Evolutionary conservation across 495 filamentous ascomycete species (phyloP).

Genomic region (Hyphodiscus hymeniophilus): DNA sequence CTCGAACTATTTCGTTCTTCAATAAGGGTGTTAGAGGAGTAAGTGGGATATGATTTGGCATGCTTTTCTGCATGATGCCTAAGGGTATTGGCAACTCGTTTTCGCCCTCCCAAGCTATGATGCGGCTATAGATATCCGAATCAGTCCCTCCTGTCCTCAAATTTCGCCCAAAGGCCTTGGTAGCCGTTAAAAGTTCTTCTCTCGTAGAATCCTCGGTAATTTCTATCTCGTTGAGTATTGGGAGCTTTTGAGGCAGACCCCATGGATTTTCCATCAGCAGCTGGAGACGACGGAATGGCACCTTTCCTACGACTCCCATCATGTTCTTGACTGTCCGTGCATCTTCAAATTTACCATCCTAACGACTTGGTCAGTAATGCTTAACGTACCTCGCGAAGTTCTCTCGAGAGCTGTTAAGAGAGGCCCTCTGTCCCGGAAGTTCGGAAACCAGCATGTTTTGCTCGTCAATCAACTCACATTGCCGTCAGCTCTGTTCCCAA

Average conservation of each 20-base stretch:
- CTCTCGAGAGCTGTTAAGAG: not conserved
- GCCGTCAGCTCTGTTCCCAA: not conserved
- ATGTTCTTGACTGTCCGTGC: no score
- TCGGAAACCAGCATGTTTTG: not conserved
- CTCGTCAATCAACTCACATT: not conserved
- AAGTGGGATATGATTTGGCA: no score
- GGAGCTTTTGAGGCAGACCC: not conserved
- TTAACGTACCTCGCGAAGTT: no score
- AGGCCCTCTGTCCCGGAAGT: not conserved
- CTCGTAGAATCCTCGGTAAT: no score
- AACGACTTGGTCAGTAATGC: no score
- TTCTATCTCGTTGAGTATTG: no score
- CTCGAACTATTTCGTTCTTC: not conserved
- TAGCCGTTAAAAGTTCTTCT: no score
- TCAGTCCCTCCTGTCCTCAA: not conserved
- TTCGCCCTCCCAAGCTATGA: not conserved
- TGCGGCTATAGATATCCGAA: not conserved
- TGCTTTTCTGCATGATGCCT: not conserved
- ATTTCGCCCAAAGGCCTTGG: not conserved
- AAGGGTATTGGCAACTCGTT: not conserved
- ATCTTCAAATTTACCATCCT: no score
- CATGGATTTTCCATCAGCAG: not conserved
- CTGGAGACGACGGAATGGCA: no score
- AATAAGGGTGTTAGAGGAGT: no score
- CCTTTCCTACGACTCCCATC: no score